Evolutionary conservation across 2,329 filamentous ascomycete species (phyloP).

Genomic region (Phaeosphaeria sp.): DNA sequence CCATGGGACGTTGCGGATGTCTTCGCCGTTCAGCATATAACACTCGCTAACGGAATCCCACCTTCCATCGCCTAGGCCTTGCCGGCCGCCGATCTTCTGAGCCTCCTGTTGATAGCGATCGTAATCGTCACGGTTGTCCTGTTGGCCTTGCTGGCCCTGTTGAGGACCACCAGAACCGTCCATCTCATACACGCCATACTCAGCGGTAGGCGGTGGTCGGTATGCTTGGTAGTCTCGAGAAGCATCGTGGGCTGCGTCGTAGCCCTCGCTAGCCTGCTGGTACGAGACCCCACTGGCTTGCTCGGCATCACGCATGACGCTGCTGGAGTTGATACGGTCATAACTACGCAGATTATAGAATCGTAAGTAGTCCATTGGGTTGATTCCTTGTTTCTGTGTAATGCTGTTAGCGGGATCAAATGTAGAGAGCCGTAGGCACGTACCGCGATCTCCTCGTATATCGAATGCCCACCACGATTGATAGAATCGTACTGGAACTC

Average conservation of each 20-base stretch:
- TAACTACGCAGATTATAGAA: slow-evolving; percentile 89
- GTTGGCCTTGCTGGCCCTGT: slow-evolving; percentile 6
- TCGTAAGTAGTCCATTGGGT: slow-evolving; percentile 76
- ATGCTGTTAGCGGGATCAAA: not conserved
- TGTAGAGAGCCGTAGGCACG: not conserved
- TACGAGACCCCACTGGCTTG: slow-evolving; percentile 70
- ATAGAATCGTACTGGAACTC: slow-evolving; percentile 83
- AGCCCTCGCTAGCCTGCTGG: slow-evolving; percentile 68
- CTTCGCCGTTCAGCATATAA: slow-evolving; percentile 81
- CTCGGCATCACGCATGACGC: slow-evolving; percentile 67
- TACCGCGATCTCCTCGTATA: slow-evolving; percentile 72
- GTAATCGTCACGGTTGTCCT: slow-evolving; percentile 56
- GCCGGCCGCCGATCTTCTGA: slow-evolving; percentile 57
- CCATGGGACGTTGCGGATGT: slow-evolving; percentile 71
- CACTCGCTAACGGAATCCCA: slow-evolving; percentile 81
- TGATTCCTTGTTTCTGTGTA: slow-evolving; percentile 66
- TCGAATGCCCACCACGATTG: slow-evolving; percentile 76
- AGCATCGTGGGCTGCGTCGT: slow-evolving; percentile 62
- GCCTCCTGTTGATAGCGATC: slow-evolving; percentile 76
- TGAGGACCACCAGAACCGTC: slow-evolving; percentile 28
- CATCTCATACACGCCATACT: slow-evolving; percentile 48
- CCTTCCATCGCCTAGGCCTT: slow-evolving; percentile 57
- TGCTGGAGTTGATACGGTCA: slow-evolving; percentile 78
- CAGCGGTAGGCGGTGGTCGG: slow-evolving; percentile 39
- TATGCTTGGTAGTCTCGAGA: slow-evolving; percentile 45